Percentiles rank a stretch among this genome's conserved stretches.
These are phyloP conservation scores for Silene coronaria DNA, from an alignment of 179 eudicot species.

Conservation along the genomic window DNA sequence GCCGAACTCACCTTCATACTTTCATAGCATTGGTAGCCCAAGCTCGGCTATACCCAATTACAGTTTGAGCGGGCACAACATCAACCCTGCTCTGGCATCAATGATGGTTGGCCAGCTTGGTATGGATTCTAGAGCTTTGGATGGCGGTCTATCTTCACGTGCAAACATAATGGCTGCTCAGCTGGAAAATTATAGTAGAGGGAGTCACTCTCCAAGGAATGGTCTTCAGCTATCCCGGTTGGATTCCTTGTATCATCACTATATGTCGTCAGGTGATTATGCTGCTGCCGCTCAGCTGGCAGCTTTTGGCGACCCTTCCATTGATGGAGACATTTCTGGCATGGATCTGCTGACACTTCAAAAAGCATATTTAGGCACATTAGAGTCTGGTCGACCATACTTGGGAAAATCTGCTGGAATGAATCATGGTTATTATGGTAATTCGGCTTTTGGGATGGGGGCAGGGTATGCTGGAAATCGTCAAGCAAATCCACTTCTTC, in stretches of 20 bases:
- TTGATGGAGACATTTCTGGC: conserved; percentile 37
- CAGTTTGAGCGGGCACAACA: conserved; percentile 58
- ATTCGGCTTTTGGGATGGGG: conserved; percentile 49
- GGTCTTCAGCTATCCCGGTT: conserved; percentile 30
- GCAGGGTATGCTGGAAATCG: conserved; percentile 73
- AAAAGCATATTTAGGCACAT: conserved; percentile 55
- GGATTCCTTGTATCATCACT: conserved; percentile 40
- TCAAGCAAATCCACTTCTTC: conserved; percentile 44
- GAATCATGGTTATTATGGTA: conserved; percentile 62
- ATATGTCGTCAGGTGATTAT: conserved; percentile 35
- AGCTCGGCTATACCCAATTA: conserved; percentile 59
- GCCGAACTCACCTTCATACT: conserved; percentile 51
- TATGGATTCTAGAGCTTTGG: conserved; percentile 35
- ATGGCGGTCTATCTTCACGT: conserved; percentile 33
- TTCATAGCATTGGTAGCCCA: conserved; percentile 46
- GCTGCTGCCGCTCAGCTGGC: conserved; percentile 41
- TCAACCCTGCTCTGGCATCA: conserved; percentile 58
- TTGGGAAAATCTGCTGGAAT: conserved; percentile 50
- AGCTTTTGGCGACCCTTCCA: conserved; percentile 35
- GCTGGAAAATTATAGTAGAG: conserved; percentile 31
- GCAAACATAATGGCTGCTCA: conserved; percentile 37
- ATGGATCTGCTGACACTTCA: conserved; percentile 60
- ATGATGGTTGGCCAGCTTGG: conserved; percentile 69
- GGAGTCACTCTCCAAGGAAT: conserved; percentile 27
- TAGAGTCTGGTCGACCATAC: conserved; percentile 50